These are phyloP conservation scores for Wickerhamiella azyma DNA, from an alignment of 805 yeast genomes.

Conservation along the genomic window DNA sequence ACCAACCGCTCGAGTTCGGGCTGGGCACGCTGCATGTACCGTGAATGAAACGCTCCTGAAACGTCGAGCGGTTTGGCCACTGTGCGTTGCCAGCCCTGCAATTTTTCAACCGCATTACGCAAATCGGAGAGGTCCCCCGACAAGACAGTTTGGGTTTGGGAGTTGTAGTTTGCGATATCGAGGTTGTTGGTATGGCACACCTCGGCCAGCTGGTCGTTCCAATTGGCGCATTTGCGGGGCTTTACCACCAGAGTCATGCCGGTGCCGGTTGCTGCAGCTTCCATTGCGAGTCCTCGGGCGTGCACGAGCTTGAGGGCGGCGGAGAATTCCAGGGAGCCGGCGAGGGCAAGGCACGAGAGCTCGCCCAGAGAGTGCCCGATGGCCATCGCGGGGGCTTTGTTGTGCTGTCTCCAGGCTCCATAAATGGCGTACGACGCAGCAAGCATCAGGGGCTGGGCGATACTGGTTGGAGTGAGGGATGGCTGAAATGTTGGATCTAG, in stretches of 20 bases:
- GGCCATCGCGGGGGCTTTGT: constrained; percentile 11
- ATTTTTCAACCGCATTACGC: constrained; percentile 17
- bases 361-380: constrained; percentile 42
- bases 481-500: constrained; percentile 8
- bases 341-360: constrained; percentile 31
- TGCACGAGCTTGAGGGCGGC: constrained; percentile 33
- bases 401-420: constrained; percentile 13
- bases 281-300: constrained; percentile 34
- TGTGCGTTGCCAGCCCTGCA: constrained; percentile 19
- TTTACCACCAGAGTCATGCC: constrained; percentile 17
- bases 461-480: constrained; percentile 27
- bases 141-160: constrained; percentile 31
- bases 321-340: constrained; percentile 27
- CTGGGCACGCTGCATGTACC: constrained; percentile 29
- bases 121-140: constrained; percentile 30
- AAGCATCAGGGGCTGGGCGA: constrained; percentile 44
- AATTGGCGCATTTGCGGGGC: constrained; percentile 12
- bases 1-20: constrained; percentile 23
- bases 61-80: constrained; percentile 30
- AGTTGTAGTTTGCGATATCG: constrained; percentile 36
- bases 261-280: constrained; percentile 23
- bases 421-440: constrained; percentile 29
- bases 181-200: constrained; percentile 15
- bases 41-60: constrained; percentile 38
- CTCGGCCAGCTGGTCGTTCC: constrained; percentile 8